A percentile compares a stretch with the other conserved stretches of the same genome.
phyloP scores from a whole-genome alignment of 768 basidiomycete species.

The Boletus subparvulus region DNA sequence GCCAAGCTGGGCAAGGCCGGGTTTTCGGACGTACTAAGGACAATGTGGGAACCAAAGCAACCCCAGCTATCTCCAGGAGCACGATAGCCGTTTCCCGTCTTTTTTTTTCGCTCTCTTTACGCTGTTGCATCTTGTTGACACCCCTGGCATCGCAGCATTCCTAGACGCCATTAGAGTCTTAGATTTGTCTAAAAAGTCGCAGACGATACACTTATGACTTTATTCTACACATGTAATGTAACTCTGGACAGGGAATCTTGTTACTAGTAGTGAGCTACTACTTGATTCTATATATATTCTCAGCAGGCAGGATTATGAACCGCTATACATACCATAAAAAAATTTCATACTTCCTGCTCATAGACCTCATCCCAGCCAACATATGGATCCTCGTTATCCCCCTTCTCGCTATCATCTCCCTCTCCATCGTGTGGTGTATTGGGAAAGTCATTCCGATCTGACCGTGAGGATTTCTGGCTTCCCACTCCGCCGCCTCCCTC shows the following conservation, averaged over 20 bases:
- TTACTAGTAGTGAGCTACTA: neutral
- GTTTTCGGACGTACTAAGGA: conserved; percentile 84
- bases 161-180: conserved; percentile 22
- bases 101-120: conserved; percentile 2
- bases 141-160: conserved; percentile 7
- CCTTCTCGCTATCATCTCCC: conserved; percentile 41
- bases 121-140: conserved; percentile 6
- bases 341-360: conserved; percentile 63
- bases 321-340: neutral
- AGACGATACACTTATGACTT: conserved; percentile 25
- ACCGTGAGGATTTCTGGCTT: conserved; percentile 35
- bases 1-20: conserved; percentile 86
- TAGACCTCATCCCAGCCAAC: conserved; percentile 53
- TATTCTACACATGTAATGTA: conserved; percentile 28
- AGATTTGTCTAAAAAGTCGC: conserved; percentile 27
- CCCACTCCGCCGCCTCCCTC: conserved; percentile 41
- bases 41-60: conserved; percentile 74
- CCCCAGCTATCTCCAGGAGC: conserved; percentile 35
- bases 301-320: neutral
- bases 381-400: conserved; percentile 32
- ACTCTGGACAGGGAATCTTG: conserved; percentile 5
- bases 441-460: conserved; percentile 5
- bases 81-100: conserved; percentile 20
- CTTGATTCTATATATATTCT: neutral
- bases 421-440: conserved; percentile 11